phyloP scores from a whole-genome alignment of 1,284 basidiomycete genomes.

The Prillingera fragicola region DNA sequence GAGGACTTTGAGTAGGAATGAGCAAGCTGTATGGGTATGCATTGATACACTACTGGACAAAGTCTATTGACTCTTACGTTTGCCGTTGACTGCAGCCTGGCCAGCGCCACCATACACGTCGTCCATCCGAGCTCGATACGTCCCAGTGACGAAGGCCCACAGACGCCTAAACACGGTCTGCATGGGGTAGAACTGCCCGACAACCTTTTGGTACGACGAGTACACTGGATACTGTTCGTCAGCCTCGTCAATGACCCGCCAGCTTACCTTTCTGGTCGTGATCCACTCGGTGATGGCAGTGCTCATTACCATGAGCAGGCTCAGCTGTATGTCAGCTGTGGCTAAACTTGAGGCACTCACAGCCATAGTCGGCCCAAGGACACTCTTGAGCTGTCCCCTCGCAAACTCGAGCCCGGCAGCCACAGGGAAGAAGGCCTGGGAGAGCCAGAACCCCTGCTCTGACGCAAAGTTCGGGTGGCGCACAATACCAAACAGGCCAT shows the following conservation, averaged over 20 bases:
- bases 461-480: constrained; percentile 88
- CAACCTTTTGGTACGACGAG: constrained; percentile 64
- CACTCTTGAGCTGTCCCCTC: neutral
- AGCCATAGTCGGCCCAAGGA: neutral
- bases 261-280: constrained; percentile 57
- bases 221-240: constrained; percentile 64
- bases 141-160: constrained; percentile 28
- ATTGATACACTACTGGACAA: no score
- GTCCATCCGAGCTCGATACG: no score
- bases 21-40: neutral
- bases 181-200: constrained; percentile 72
- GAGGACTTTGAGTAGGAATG: constrained; percentile 1
- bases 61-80: no score
- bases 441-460: constrained; percentile 82
- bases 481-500: constrained; percentile 76
- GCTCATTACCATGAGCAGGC: constrained; percentile 64
- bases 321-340: constrained; percentile 49
- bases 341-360: constrained; percentile 52
- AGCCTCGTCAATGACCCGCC: constrained; percentile 1
- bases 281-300: constrained; percentile 76
- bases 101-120: no score
- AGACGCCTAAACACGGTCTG: constrained; percentile 50
- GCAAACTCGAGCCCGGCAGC: constrained; percentile 21
- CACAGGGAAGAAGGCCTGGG: constrained; percentile 40
- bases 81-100: no score